Base-by-base conservation (phyloP, 2,329 filamentous ascomycete genomes). In the Aureobasidium melanogenum region DNA sequence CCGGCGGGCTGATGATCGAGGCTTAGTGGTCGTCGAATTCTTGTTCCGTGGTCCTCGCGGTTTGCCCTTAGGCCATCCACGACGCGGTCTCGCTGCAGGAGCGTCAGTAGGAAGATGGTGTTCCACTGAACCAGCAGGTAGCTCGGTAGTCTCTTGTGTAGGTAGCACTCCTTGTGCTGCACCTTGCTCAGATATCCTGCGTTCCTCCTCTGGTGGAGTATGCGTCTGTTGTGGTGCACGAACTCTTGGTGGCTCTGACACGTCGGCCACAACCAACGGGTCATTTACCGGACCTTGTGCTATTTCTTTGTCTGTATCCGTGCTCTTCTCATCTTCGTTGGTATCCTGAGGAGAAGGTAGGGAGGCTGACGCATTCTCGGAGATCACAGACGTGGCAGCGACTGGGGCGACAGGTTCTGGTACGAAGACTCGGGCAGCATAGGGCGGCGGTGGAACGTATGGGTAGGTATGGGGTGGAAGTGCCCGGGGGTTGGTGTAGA, bases 21-120 rank as follows among this genome's bases (percentile, higher is more conserved):
- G 84, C 84, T 56, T 90, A 82, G 62, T 50, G 15, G 32, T 39
- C 1, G 41, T 52, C 26, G 63, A 43, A 26, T 39, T 60, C 39
- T 65, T 65, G 46, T 61, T 63, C 22, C 62, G 50, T 28, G 76
- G 67, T 9, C 73, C 74, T 48, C 76, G 71, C 15, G 77, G 72
- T 64, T 79, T 79, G 38, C 75, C 76, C 66, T 79, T 80, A 14
- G 76, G 75, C 74, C 73, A 76, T 14, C 75, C 75, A 63, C 76
- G 72, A 61, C 71, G 66, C 51, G 68, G 39, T 41, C 32, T 60
- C 56, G 38, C 63, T 54, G 39, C 26, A 19, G 59, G 59, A 24
- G 17, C 36, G 17, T 55, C 59, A 36, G 12, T 38, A 22, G 38
- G 19, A 28, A 47, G 55, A n/a, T 41, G 57, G 24, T 15, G 22